Base-by-base conservation (phyloP, 441 rosid genomes). In the Pelargonium fulgidum region DNA sequence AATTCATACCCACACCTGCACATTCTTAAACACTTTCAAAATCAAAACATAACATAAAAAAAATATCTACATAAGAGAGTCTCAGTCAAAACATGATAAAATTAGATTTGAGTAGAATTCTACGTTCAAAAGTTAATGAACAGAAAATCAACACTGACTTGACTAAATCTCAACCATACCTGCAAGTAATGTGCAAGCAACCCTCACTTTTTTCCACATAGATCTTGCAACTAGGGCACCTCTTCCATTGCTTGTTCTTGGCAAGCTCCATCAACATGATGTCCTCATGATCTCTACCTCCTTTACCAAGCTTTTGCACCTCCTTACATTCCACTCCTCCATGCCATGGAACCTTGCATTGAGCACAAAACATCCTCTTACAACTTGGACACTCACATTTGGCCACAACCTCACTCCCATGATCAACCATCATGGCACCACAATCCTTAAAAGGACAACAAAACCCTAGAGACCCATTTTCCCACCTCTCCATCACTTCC, bases 1-100 rank as follows among this genome's bases (percentile, higher is more conserved):
- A 83, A 83, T 0, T 85, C 8, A 66, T 17, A 72, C 0, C 77
- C 76, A 70, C 84, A 68, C 82, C 84, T 79, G 72, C 14, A 22
- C 52, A 45, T 44, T 44, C 48, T 44, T 13, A 9, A 12, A 44
- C 48, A 44, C 9, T 7, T 7, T 26, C 48, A 65, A 52, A 65
- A 16, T 11, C 10, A 9, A 2, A 9, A 22, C 54, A 26, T 4
- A 33, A 3, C 7, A 2, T 0, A 7, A 14, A 0, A 3, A 19
- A 14, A 14, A n/a, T 7, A 0, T 4, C 10, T 1, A 12, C 0
- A 16, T 4, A 13, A 45, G 41, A 5, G 12, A 12, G 3, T 9
- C 39, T 33, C 6, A n/a, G 14, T 2, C 10, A 65, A 11, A 14
- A 36, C 9, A 36, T 2, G 11, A 0, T 1, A 47, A 47, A 10